Evolutionary conservation across 2,329 filamentous ascomycete species (phyloP), one percentile per base, ranked within the genome.

Genomic region (Aspergillus quadrilineatus): DNA sequence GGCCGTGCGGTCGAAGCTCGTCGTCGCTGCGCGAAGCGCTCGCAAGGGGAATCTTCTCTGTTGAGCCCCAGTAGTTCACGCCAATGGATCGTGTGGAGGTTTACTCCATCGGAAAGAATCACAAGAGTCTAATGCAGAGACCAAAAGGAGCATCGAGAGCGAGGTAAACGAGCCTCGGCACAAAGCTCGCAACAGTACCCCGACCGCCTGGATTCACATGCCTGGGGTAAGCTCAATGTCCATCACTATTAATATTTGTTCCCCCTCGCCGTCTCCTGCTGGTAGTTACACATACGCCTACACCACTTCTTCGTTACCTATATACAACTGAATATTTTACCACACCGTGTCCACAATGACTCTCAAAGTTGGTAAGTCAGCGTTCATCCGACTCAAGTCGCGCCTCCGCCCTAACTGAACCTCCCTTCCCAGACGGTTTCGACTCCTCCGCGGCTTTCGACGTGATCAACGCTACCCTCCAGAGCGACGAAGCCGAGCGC

Each of bases 391-490:
- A 1, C 6, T 15, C 44, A 28, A n/a, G 6, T n/a, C 4, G 22
- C 47, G 10, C 45, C 14, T 42, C 41, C 15, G 49, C 32, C 15
- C 34, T 36, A 58, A 67, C 46, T n/a, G 57, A 14, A 12, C 32
- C 32, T 48, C 17, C 51, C 12, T 28, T 22, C 28, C 53, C 46
- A 45, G 89, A 85, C 76, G 86, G 87, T 65, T 97, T 96, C 79
- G 93, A 94, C 63, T 86, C 93, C 70, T 97, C 94, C 58, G 87
- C 79, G 64, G 92, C 92, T 65, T 99, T 99, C 77, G 94, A 99
- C 73, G 82, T 81, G 69, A 97, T 99, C 82, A 85, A 89, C 75
- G 72, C 78, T 53, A 84, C 86, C 51, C 86, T 99, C 63, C 77
- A 81, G 69, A 75, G 82, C 68, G 85, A 83, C 74, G 86, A 89